Conservation (phyloP, 2,329 filamentous ascomycete species). For the Tolypocladium amazonense region DNA sequence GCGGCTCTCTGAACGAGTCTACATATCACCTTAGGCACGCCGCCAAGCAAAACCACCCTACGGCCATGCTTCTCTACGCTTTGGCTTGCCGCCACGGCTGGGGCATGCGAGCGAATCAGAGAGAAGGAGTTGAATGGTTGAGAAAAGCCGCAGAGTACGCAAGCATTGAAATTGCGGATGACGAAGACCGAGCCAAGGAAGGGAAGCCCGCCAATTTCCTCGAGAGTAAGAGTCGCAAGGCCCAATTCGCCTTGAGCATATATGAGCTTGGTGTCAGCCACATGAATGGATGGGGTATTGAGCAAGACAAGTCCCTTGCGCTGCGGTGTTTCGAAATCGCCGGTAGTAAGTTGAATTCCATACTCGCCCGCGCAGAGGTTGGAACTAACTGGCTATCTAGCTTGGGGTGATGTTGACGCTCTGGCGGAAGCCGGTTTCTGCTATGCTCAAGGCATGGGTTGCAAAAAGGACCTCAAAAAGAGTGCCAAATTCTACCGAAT, state of each 20-base stretch:
- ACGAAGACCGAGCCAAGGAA: constrained; percentile 56
- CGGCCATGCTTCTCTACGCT: constrained; percentile 92
- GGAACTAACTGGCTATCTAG: constrained; percentile 21
- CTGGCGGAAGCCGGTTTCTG: constrained; percentile 92
- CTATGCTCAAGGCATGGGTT: constrained; percentile 86
- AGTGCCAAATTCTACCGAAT: constrained; percentile 82
- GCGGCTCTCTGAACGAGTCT: constrained; percentile 79
- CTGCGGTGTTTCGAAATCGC: constrained; percentile 94
- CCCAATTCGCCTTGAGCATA: constrained; percentile 88
- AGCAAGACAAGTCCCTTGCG: constrained; percentile 81
- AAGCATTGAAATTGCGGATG: constrained; percentile 71
- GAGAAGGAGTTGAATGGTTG: constrained; percentile 85
- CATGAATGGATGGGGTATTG: constrained; percentile 96
- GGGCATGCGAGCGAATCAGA: constrained; percentile 90
- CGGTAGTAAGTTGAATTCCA: constrained; percentile 47
- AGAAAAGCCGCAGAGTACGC: constrained; percentile 81
- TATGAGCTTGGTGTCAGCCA: constrained; percentile 96
- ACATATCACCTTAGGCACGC: constrained; percentile 92
- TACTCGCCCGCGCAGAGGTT: not conserved
- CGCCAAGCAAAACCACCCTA: constrained; percentile 74
- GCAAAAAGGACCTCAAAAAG: constrained; percentile 93
- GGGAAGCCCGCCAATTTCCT: constrained; percentile 52
- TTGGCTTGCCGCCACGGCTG: constrained; percentile 92
- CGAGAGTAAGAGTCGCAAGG: constrained; percentile 74
- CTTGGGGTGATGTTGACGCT: constrained; percentile 92